Percentiles rank a stretch among this genome's conserved stretches.
Conservation (phyloP, 192 early-diverging fungal genomes). For the Linderina pennispora region DNA sequence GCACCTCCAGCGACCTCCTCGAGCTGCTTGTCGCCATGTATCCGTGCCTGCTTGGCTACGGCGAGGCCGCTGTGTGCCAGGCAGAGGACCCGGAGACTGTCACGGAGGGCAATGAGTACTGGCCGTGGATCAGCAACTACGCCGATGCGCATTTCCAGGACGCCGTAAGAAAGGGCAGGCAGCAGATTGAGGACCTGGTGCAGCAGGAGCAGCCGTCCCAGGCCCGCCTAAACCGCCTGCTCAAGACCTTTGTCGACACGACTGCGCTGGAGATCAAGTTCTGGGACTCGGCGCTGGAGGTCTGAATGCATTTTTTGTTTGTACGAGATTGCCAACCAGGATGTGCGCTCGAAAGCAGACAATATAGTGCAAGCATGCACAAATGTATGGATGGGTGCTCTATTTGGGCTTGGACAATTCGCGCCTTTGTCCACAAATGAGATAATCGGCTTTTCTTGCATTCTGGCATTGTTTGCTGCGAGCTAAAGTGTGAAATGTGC, state of each 20-base stretch:
- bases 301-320: too few relatives aligned
- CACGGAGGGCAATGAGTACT: constrained; percentile 71
- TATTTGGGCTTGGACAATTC: too few relatives aligned
- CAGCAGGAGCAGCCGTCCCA: constrained; percentile 34
- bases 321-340: too few relatives aligned
- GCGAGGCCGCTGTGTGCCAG: constrained; percentile 62
- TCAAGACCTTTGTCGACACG: constrained; percentile 63
- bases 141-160: constrained; percentile 59
- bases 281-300: constrained; percentile 52
- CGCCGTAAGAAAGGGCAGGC: constrained; percentile 53
- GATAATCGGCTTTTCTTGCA: too few relatives aligned
- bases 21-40: constrained; percentile 79
- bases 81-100: constrained; percentile 62
- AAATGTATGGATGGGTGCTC: too few relatives aligned
- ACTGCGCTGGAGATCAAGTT: constrained; percentile 68
- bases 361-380: background rate
- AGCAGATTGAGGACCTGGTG: constrained; percentile 26
- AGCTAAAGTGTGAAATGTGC: too few relatives aligned
- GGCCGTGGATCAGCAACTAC: constrained; percentile 76
- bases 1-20: constrained; percentile 60
- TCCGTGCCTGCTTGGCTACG: constrained; percentile 80
- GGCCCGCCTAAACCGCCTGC: constrained; percentile 53
- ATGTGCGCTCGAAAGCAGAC: background rate
- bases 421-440: too few relatives aligned
- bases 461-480: too few relatives aligned